Evolutionary conservation across 345 rosid species (phyloP), one percentile per base, ranked within the genome.

Genomic region (Citrus trifoliata): DNA sequence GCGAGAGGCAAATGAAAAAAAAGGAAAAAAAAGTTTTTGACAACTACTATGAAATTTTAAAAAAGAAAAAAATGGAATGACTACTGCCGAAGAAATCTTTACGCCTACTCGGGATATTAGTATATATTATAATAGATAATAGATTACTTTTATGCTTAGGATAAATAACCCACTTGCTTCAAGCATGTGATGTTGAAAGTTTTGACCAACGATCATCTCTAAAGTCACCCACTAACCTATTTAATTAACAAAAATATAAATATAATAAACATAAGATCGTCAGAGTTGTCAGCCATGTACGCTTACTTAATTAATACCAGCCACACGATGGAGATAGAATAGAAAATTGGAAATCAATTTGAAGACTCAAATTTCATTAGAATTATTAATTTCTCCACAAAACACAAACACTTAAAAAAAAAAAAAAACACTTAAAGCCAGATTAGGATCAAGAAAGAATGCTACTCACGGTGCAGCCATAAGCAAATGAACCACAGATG

Each of bases 401-500:
- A 56, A 58, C 2, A 42, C 9, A 7, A 37, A 37, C 1, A 13
- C 42, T 40, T 40, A 2, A 40, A 40, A 40, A 10, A 40, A 48
- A 2, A 48, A 18, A 10, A 27, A 5, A 3, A 65, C 37, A 32
- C 8, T 5, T 16, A 16, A 30, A 64, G 37, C 38, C 10, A 5
- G 3, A 65, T 4, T 8, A 10, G 21, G 22, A 10, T 9, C 46
- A 1, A 38, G 56, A 24, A 24, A n/a, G 48, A 2, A 51, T 70
- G 30, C 9, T 14, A 85, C 85, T 85, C 59, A 89, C 90, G 59
- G 85, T 83, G 35, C 82, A 85, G 7, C 93, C 90, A 74, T n/a
- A 77, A 59, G 76, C 70, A 74, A 83, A 85, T 70, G 87, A 80
- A 46, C 89, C 84, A 61, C 82, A 85, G 14, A 86, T 79, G 48